Conservation (phyloP, 1,284 basidiomycete genomes). For the Inonotus hispidus region DNA sequence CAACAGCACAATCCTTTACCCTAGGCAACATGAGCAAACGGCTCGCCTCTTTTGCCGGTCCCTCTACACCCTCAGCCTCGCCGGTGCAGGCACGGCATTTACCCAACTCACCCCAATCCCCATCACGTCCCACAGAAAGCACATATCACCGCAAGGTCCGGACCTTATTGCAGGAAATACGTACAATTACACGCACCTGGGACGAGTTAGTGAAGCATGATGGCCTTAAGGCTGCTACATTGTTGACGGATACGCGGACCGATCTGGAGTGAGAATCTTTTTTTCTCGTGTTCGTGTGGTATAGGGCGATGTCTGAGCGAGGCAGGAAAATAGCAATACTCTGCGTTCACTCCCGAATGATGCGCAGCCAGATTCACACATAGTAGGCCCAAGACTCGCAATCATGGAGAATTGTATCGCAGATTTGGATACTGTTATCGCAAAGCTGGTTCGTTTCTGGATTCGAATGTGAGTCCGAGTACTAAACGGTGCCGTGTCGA, state of each 20-base stretch:
- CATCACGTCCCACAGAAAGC: constrained; percentile 52
- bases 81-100: constrained; percentile 45
- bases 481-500: background rate
- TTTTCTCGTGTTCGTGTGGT: background rate
- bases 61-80: constrained; percentile 64
- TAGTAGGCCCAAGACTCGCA: constrained; percentile 57
- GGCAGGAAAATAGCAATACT: constrained; percentile 46
- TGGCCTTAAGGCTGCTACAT: constrained; percentile 60
- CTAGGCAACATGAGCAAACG: constrained; percentile 35
- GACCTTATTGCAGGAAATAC: constrained; percentile 56
- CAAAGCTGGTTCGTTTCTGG: constrained; percentile 53
- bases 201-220: constrained; percentile 72
- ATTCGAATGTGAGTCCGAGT: background rate
- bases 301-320: background rate
- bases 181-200: constrained; percentile 58
- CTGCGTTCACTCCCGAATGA: constrained; percentile 47
- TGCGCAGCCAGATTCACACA: constrained; percentile 45
- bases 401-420: constrained; percentile 61
- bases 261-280: constrained; percentile 65
- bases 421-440: constrained; percentile 52
- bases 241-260: constrained; percentile 65
- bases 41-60: constrained; percentile 69
- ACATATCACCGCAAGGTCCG: constrained; percentile 71
- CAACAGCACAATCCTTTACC: background rate
- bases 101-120: constrained; percentile 41